These are phyloP conservation scores for Pneumocystis carinii DNA, from an alignment of 1,139 yeast genomes.

Conservation along the genomic window DNA sequence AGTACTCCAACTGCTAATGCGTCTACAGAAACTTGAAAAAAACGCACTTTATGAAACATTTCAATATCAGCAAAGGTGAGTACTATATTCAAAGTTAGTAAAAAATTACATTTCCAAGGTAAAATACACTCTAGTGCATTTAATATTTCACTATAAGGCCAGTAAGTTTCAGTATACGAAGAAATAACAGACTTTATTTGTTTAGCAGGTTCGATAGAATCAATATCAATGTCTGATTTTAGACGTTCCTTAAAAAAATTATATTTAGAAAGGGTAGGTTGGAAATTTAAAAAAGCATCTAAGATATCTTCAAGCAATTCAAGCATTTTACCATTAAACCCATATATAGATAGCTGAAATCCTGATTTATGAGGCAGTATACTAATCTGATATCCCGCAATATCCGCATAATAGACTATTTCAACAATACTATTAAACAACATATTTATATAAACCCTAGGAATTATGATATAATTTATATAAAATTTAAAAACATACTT, in stretches of 20 bases:
- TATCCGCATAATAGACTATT: not conserved
- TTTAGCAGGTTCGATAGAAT: too few relatives aligned
- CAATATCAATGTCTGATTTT: too few relatives aligned
- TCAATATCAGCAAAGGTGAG: not conserved
- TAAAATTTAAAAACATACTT: not conserved
- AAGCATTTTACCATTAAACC: not conserved
- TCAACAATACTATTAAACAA: not conserved
- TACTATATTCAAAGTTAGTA: not conserved
- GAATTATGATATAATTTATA: not conserved
- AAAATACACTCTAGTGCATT: not conserved
- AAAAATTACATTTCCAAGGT: not conserved
- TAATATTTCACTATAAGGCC: too few relatives aligned
- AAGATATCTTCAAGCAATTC: not conserved
- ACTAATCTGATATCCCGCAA: not conserved
- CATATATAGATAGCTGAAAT: not conserved
- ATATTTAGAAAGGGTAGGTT: not conserved
- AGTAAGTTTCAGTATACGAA: too few relatives aligned
- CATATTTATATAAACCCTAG: not conserved
- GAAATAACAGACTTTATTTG: too few relatives aligned
- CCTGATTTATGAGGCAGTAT: not conserved
- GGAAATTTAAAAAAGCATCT: not conserved
- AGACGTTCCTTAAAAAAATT: too few relatives aligned
- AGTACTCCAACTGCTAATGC: not conserved
- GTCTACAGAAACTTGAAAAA: not conserved
- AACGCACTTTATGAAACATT: not conserved